Percentiles rank a stretch among this genome's conserved stretches.
Conservation (phyloP, 768 basidiomycete genomes). For the Exidia glandulosa region DNA sequence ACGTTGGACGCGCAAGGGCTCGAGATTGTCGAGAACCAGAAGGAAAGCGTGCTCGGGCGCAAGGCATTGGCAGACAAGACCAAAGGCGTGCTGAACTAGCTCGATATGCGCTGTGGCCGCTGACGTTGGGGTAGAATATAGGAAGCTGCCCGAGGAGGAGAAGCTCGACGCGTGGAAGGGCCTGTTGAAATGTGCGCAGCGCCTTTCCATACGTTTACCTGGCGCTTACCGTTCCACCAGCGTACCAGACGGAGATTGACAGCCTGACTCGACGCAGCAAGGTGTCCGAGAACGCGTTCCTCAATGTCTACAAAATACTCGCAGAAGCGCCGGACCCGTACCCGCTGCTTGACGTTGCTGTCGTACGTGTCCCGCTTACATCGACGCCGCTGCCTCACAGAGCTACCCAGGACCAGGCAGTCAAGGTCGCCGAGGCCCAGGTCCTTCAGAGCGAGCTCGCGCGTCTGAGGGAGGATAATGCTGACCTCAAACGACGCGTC, state of each 20-base stretch:
- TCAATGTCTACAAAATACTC: conserved; percentile 92
- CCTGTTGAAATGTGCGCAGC: conserved; percentile 63
- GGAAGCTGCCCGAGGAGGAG: conserved; percentile 83
- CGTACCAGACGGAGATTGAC: conserved; percentile 96
- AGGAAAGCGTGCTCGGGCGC: conserved; percentile 87
- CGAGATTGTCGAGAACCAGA: conserved; percentile 96
- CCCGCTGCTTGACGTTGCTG: conserved; percentile 87
- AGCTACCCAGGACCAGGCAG: conserved; percentile 71
- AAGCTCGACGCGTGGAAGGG: conserved; percentile 83
- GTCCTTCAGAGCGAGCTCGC: conserved; percentile 66
- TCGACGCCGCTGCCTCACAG: background rate
- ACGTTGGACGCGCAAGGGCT: conserved; percentile 85
- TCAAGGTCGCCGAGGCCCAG: conserved; percentile 73
- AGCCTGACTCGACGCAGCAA: conserved; percentile 88
- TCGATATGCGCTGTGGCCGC: background rate
- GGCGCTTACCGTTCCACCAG: conserved; percentile 25
- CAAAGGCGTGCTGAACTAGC: conserved; percentile 48
- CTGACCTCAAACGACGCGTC: conserved; percentile 58
- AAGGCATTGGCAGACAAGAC: conserved; percentile 94
- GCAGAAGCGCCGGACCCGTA: conserved; percentile 98
- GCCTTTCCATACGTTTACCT: background rate
- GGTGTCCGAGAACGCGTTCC: conserved; percentile 85
- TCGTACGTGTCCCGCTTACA: conserved; percentile 35
- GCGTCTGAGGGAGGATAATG: conserved; percentile 71
- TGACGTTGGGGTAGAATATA: conserved; percentile 60